Evolutionary conservation across 202 grass and related monocot species (phyloP).

Genomic region (Zoysia matrella): DNA sequence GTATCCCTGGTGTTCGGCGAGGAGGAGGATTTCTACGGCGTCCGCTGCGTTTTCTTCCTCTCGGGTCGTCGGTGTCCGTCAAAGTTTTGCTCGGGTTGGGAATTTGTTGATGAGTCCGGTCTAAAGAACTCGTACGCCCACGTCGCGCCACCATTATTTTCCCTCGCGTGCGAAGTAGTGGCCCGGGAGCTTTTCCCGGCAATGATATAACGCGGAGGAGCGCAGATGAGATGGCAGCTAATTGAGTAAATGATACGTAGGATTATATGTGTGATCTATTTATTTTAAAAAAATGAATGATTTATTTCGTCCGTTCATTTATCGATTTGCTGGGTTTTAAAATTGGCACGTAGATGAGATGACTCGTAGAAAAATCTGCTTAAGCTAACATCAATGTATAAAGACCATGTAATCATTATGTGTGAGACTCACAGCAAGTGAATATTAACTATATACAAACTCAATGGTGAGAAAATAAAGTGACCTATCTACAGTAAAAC

Average conservation of each 20-base stretch:
- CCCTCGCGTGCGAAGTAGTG: slow-evolving; percentile 18
- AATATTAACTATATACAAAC: too few species aligned
- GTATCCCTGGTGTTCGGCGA: neutral
- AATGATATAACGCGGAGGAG: slow-evolving; percentile 5
- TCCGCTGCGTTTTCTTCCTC: neutral
- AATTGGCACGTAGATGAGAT: too few species aligned
- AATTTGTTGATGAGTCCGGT: slow-evolving; percentile 16
- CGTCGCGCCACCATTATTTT: slow-evolving; percentile 44
- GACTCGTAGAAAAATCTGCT: too few species aligned
- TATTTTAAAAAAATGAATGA: too few species aligned
- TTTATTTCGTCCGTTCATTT: too few species aligned
- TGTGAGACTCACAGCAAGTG: too few species aligned
- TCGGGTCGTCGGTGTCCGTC: neutral
- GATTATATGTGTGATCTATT: too few species aligned
- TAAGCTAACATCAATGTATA: too few species aligned
- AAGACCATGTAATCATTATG: too few species aligned
- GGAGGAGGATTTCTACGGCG: neutral
- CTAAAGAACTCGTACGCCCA: slow-evolving; percentile 38
- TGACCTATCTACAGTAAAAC: too few species aligned
- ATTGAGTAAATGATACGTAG: neutral
- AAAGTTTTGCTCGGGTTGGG: slow-evolving; percentile 22
- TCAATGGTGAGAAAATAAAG: too few species aligned
- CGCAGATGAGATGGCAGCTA: neutral
- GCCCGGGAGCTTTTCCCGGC: neutral
- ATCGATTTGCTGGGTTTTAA: too few species aligned